Conservation (phyloP, 805 yeast species). For the Myxozyma sirexii region DNA sequence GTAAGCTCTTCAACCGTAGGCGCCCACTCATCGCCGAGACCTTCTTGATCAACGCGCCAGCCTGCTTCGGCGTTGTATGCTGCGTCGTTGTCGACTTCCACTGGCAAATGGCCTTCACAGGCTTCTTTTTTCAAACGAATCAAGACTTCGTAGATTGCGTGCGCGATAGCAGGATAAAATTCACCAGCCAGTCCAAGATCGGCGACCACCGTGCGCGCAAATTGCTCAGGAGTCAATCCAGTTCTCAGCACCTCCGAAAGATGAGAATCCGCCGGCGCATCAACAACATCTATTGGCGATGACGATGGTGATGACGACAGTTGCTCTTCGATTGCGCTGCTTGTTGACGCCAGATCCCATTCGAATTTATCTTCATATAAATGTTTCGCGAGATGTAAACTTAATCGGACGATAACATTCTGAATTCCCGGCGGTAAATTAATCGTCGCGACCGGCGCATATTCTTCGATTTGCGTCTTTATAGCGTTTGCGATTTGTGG, state of each 20-base stretch:
- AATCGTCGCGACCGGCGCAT: conserved; percentile 61
- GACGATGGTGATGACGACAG: no score
- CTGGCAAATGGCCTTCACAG: conserved; percentile 64
- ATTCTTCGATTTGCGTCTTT: conserved; percentile 78
- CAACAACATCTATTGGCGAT: background rate
- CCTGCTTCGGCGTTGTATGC: conserved; percentile 68
- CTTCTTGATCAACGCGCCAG: conserved; percentile 70
- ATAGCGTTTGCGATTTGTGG: conserved; percentile 73
- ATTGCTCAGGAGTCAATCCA: conserved; percentile 71
- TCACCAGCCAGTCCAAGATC: conserved; percentile 86
- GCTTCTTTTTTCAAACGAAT: conserved; percentile 79
- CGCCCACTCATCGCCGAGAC: conserved; percentile 79
- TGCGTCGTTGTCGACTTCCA: conserved; percentile 57
- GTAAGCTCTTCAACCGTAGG: conserved; percentile 85
- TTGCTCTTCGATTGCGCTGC: background rate
- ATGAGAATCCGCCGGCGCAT: background rate
- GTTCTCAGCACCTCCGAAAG: background rate
- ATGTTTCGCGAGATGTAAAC: conserved; percentile 79
- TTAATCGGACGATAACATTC: conserved; percentile 77
- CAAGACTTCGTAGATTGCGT: conserved; percentile 78
- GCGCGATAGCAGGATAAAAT: conserved; percentile 86
- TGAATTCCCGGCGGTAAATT: conserved; percentile 61
- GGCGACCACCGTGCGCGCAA: conserved; percentile 77
- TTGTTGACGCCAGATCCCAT: conserved; percentile 68
- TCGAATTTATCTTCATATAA: conserved; percentile 90